Conservation (phyloP, 352 stramenopile species). For the Pythium phragmiticola region DNA sequence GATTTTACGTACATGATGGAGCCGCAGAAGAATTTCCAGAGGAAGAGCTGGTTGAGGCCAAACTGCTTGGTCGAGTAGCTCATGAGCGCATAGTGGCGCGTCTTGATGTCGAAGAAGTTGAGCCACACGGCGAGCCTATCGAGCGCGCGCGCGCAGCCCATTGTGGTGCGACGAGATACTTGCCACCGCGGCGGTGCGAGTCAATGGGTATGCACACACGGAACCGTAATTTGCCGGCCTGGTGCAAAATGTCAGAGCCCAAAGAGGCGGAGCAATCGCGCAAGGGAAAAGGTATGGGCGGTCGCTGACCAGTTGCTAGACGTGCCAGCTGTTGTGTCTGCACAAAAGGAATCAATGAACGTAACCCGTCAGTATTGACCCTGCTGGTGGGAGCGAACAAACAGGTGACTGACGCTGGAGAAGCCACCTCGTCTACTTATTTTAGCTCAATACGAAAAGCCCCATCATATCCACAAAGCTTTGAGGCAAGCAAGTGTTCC, state of each 20-base stretch:
- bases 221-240: background rate
- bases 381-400: conserved; percentile 12
- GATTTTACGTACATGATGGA: conserved; percentile 42
- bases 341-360: background rate
- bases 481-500: no score
- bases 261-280: background rate
- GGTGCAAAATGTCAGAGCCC: background rate
- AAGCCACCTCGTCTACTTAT: no score
- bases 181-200: background rate
- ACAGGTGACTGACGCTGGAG: no score
- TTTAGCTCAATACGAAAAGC: no score
- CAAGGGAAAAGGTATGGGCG: background rate
- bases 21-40: conserved; percentile 59
- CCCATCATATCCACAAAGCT: no score
- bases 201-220: background rate
- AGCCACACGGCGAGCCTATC: conserved; percentile 56
- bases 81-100: conserved; percentile 49
- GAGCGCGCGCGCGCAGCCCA: conserved; percentile 13
- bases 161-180: background rate
- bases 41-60: conserved; percentile 48
- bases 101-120: conserved; percentile 71
- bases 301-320: background rate
- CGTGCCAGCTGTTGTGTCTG: conserved; percentile 2
- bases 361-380: background rate
- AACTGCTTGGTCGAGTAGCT: conserved; percentile 46